These are phyloP conservation scores for Aaosphaeria pasadenensis DNA, from an alignment of 2,329 filamentous ascomycete genomes.

Conservation along the genomic window DNA sequence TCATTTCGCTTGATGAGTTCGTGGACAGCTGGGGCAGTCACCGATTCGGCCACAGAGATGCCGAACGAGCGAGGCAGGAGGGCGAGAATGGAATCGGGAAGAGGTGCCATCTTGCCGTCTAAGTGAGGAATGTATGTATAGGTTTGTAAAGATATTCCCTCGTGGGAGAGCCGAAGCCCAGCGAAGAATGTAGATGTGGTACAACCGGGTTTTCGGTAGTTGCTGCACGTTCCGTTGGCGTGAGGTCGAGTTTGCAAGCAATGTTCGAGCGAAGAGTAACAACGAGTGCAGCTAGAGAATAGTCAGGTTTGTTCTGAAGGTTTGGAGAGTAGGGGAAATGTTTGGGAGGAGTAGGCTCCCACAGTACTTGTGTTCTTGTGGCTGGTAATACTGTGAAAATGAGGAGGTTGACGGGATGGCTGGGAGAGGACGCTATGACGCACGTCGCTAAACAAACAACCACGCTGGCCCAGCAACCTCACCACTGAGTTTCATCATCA, in stretches of 20 bases:
- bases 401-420: neutral
- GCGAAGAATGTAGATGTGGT: conserved; percentile 1
- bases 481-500: too few species aligned
- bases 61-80: conserved; percentile 12
- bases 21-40: conserved; percentile 26
- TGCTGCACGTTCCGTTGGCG: neutral
- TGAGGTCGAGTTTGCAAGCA: neutral
- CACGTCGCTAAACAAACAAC: too few species aligned
- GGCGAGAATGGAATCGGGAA: conserved; percentile 16
- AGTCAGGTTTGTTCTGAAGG: neutral
- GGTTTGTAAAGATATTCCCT: conserved; percentile 1
- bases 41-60: conserved; percentile 9
- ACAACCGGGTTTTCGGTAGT: neutral
- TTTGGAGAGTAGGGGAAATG: neutral
- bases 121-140: neutral
- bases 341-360: neutral
- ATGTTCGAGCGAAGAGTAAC: neutral
- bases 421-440: neutral
- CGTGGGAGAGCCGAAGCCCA: conserved; percentile 10
- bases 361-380: conserved; percentile 1
- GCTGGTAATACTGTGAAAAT: neutral
- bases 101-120: conserved; percentile 20
- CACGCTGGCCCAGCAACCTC: too few species aligned
- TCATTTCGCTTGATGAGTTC: conserved; percentile 21
- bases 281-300: neutral